Evolutionary conservation across 495 filamentous ascomycete species (phyloP).

Genomic region (Parachaetomium inaequale): DNA sequence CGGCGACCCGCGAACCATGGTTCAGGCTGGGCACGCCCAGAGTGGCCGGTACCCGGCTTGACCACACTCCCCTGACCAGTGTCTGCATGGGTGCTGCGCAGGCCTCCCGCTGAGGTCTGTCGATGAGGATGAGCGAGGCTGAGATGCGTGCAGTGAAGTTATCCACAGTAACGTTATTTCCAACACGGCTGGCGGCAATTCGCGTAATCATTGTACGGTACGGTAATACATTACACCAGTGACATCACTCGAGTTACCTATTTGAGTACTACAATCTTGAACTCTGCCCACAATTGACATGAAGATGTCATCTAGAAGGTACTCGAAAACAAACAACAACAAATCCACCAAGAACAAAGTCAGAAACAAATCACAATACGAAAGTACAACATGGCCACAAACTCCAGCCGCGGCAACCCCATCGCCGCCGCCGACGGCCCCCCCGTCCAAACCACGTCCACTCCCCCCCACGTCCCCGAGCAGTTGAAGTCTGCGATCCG

Average conservation of each 20-base stretch:
- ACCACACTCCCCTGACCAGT: not conserved
- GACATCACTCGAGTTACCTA: too few relatives aligned
- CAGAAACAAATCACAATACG: not conserved
- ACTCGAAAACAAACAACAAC: not conserved
- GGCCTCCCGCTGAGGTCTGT: not conserved
- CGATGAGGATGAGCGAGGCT: not conserved
- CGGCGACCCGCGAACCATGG: too few relatives aligned
- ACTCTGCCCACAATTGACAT: too few relatives aligned
- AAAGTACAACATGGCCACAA: conserved; percentile 37
- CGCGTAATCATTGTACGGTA: too few relatives aligned
- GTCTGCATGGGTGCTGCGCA: not conserved
- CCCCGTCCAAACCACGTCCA: not conserved
- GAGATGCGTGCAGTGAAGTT: too few relatives aligned
- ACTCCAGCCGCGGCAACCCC: conserved; percentile 32
- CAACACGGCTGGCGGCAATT: too few relatives aligned
- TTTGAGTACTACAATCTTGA: too few relatives aligned
- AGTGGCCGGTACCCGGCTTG: too few relatives aligned
- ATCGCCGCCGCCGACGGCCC: conserved; percentile 28
- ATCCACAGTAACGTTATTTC: too few relatives aligned
- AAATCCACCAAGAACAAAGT: not conserved
- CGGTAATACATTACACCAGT: too few relatives aligned
- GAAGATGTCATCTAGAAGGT: too few relatives aligned
- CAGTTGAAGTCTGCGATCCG: conserved; percentile 23
- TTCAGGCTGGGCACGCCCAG: too few relatives aligned
- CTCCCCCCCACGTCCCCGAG: conserved; percentile 15